These are phyloP conservation scores for Capronia epimyces DNA, from an alignment of 2,329 filamentous ascomycete genomes.

Conservation along the genomic window DNA sequence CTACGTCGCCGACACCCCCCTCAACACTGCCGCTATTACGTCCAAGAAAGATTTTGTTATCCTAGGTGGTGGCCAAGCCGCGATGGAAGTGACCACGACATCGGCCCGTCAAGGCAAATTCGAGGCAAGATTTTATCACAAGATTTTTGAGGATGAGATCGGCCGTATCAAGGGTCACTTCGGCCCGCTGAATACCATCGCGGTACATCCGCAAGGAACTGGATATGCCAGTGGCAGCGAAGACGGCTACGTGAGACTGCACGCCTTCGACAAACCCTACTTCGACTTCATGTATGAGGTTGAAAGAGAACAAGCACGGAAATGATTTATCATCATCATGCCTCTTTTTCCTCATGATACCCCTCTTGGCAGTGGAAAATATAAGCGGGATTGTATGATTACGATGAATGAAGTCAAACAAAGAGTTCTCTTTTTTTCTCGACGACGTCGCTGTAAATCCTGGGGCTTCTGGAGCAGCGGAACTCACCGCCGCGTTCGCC, in stretches of 20 bases:
- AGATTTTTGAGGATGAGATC: slow-evolving; percentile 98
- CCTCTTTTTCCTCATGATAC: slow-evolving; percentile 14
- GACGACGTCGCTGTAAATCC: neutral
- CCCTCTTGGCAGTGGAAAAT: slow-evolving; percentile 1
- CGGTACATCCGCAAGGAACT: slow-evolving; percentile 83
- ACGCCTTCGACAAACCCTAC: slow-evolving; percentile 98
- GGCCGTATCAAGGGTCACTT: slow-evolving; percentile 96
- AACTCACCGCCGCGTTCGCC: too few species aligned
- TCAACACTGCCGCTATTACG: slow-evolving; percentile 92
- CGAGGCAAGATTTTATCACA: slow-evolving; percentile 99
- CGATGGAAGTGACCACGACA: slow-evolving; percentile 97
- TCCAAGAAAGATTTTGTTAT: slow-evolving; percentile 97
- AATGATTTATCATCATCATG: slow-evolving; percentile 28
- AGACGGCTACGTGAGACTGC: slow-evolving; percentile 95
- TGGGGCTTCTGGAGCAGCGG: neutral
- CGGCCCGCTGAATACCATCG: slow-evolving; percentile 92
- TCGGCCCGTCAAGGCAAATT: slow-evolving; percentile 95
- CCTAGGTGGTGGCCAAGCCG: slow-evolving; percentile 93
- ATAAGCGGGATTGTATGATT: neutral
- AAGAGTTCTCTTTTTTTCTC: neutral
- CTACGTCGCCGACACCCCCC: slow-evolving; percentile 83
- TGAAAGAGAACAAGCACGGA: slow-evolving; percentile 67
- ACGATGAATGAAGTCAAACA: neutral
- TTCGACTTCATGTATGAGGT: slow-evolving; percentile 99
- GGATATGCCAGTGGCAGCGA: slow-evolving; percentile 94